These are phyloP conservation scores for Venturia aucupariae DNA, from an alignment of 2,329 filamentous ascomycete species.

Conservation along the genomic window DNA sequence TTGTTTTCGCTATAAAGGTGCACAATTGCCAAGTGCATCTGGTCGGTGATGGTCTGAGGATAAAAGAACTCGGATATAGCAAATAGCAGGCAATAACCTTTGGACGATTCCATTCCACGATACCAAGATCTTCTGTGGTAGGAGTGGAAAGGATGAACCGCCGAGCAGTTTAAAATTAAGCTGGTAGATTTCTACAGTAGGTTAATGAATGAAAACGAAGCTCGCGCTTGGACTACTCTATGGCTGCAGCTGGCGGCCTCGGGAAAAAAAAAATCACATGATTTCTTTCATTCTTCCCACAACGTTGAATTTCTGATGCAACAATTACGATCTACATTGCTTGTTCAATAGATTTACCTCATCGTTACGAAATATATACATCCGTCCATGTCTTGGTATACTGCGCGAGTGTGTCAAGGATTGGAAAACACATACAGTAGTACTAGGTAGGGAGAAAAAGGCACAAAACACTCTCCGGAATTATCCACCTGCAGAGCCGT, in stretches of 20 bases:
- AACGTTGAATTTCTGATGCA: neutral
- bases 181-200: neutral
- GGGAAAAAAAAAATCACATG: neutral
- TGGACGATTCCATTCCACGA: too few relatives aligned
- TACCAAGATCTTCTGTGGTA: neutral
- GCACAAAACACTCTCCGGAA: too few relatives aligned
- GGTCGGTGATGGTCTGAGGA: neutral
- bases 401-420: neutral
- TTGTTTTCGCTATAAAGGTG: neutral
- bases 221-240: neutral
- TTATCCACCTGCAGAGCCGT: neutral
- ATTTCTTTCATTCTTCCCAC: neutral
- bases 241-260: constrained; percentile 2
- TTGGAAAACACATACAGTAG: too few relatives aligned
- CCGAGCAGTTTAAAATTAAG: neutral
- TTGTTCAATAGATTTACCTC: neutral
- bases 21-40: neutral
- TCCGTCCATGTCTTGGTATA: neutral
- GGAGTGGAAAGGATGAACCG: neutral
- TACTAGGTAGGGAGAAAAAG: too few relatives aligned
- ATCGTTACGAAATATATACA: neutral
- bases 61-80: too few relatives aligned
- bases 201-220: neutral
- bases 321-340: neutral
- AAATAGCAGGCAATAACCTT: too few relatives aligned